Evolutionary conservation across 306 rosid species (phyloP).

Genomic region (Lagenaria siceraria): DNA sequence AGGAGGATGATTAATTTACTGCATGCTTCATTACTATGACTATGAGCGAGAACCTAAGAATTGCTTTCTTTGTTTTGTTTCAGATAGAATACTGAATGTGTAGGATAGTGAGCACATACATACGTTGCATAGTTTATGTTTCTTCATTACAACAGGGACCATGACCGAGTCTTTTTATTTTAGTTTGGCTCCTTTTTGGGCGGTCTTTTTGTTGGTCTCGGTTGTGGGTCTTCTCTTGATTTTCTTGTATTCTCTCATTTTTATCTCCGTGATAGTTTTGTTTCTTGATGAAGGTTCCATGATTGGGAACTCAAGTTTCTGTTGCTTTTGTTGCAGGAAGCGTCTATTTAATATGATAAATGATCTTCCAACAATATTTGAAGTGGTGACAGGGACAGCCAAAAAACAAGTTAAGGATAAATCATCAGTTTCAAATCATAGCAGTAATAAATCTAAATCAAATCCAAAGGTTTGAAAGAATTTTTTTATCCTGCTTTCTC

Average conservation of each 20-base stretch:
- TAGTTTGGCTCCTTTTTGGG: not conserved
- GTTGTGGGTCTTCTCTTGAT: not conserved
- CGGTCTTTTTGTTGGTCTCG: not conserved
- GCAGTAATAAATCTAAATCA: slow-evolving; percentile 57
- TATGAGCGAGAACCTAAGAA: not conserved
- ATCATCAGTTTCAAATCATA: slow-evolving; percentile 55
- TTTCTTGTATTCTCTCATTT: not conserved
- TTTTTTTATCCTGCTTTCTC: not conserved
- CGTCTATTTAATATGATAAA: slow-evolving; percentile 67
- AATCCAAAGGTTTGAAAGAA: slow-evolving; percentile 42
- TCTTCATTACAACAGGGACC: not conserved
- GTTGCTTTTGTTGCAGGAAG: slow-evolving; percentile 40
- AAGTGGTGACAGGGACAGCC: slow-evolving; percentile 52
- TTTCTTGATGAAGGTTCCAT: not conserved
- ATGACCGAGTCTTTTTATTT: not conserved
- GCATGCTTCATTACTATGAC: not conserved
- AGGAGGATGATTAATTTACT: not conserved
- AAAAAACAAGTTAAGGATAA: slow-evolving; percentile 69
- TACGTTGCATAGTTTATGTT: not conserved
- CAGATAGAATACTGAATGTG: not conserved
- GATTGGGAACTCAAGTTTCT: not conserved
- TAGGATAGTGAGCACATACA: not conserved
- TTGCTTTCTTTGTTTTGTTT: slow-evolving; percentile 1
- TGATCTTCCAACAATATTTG: slow-evolving; percentile 80
- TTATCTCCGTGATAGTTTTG: too few relatives aligned